Evolutionary conservation across 2,329 filamentous ascomycete genomes (phyloP), one percentile per base, ranked within the genome.

Genomic region (Coniella lustricola): DNA sequence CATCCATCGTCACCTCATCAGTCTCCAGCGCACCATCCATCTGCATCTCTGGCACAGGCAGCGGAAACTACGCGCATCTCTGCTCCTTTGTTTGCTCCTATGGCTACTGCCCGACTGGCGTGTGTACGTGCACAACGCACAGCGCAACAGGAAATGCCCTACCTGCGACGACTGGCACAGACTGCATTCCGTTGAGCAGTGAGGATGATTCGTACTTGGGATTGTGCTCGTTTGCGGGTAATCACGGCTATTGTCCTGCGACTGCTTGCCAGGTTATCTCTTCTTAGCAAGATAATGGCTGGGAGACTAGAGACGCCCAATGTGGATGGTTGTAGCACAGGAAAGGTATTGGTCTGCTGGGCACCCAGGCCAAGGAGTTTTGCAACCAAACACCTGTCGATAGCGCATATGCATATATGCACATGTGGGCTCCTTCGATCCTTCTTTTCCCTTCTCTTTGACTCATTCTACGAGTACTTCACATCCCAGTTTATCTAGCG

Each of bases 11-110:
- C 25, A 29, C 25, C 25, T 29, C 25, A 5, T 10, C 25, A 5
- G 25, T 10, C 25, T 29, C 25, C 10, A 41, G 43, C 10, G 18
- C 16, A 9, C 3, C 45, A 1, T 25, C 48, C 5, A 35, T 39
- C 5, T 56, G 54, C 42, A 45, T 45, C 12, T 46, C 34, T 1
- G 54, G 54, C 22, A 50, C 41, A 10, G 47, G 45, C 7, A 22
- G 46, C 2, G 51, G 44, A 9, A 58, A 58, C 31, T 55, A 52
- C 37, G 16, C 34, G 1, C 55, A 55, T 2, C 48, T 58, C 4
- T 58, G 56, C 38, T n/a, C 17, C 5, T 47, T 41, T 10, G 22
- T 12, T 13, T 44, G 41, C 14, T 35, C 3, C 18, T 44, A 44
- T 9, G 41, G 31, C 3, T 44, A 44, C 16, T 44, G 41, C 34